Percentiles rank a stretch among this genome's conserved stretches.
Evolutionary conservation across 345 rosid species (phyloP).

Genomic region (Lagerstroemia speciosa): DNA sequence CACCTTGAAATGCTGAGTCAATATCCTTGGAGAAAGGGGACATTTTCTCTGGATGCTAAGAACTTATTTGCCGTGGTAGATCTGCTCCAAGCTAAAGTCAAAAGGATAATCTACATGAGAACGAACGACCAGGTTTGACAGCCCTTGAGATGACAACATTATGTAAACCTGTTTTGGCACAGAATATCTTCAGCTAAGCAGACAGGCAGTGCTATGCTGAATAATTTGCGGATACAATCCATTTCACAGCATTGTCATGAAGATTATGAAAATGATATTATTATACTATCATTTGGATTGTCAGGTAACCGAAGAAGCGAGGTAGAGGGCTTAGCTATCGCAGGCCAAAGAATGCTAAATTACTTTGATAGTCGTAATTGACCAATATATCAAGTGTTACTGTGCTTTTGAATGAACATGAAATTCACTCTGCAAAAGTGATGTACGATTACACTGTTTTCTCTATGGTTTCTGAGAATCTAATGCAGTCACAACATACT

Average conservation of each 20-base stretch:
- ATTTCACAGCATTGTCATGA: background rate
- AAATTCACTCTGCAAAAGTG: background rate
- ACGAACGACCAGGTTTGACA: background rate
- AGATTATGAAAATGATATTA: background rate
- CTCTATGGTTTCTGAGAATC: background rate
- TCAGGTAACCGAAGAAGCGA: background rate
- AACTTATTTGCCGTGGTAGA: background rate
- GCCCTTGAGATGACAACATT: background rate
- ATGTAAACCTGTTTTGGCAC: background rate
- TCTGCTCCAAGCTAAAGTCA: background rate
- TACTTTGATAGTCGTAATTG: background rate
- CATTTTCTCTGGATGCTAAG: constrained; percentile 31
- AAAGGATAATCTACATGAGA: background rate
- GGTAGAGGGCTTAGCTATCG: background rate
- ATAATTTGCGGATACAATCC: background rate
- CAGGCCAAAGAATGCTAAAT: background rate
- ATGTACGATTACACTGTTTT: background rate
- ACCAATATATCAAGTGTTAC: background rate
- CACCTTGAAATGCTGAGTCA: constrained; percentile 48
- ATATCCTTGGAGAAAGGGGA: constrained; percentile 28
- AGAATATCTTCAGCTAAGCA: background rate
- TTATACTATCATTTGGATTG: background rate
- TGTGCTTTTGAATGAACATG: background rate
- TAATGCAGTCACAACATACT: background rate
- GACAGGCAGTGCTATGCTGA: background rate